Evolutionary conservation across 345 rosid species (phyloP).

Genomic region (Laguncularia racemosa): DNA sequence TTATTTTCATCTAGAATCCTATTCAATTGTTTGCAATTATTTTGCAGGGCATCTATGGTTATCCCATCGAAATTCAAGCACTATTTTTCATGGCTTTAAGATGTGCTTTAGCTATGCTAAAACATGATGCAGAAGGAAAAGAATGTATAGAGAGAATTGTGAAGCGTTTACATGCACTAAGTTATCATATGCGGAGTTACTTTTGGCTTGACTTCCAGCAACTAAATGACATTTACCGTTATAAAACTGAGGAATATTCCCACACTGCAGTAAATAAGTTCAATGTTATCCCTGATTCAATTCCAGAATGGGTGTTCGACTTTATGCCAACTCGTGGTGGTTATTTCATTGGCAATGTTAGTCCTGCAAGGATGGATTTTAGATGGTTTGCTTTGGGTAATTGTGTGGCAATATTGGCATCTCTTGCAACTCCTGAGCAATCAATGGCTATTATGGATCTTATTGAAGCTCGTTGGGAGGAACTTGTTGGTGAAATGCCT

Average conservation of each 20-base stretch:
- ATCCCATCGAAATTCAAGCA: conserved; percentile 82
- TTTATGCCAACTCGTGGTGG: conserved; percentile 61
- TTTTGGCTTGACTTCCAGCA: conserved; percentile 67
- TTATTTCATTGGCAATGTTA: conserved; percentile 58
- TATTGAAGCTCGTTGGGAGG: conserved; percentile 67
- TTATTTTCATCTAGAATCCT: background rate
- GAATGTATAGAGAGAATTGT: conserved; percentile 48
- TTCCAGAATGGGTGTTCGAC: conserved; percentile 64
- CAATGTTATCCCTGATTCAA: conserved; percentile 65
- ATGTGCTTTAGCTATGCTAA: conserved; percentile 50
- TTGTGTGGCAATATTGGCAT: conserved; percentile 44
- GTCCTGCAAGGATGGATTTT: conserved; percentile 73
- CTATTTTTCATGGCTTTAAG: conserved; percentile 77
- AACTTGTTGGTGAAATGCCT: conserved; percentile 68
- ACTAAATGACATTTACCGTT: conserved; percentile 59
- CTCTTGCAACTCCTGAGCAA: conserved; percentile 57
- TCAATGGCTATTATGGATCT: conserved; percentile 66
- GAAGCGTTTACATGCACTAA: conserved; percentile 49
- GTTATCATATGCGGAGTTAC: conserved; percentile 54
- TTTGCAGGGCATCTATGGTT: conserved; percentile 69
- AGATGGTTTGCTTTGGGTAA: conserved; percentile 62
- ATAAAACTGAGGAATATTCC: conserved; percentile 67
- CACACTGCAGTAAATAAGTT: conserved; percentile 70
- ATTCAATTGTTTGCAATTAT: conserved; percentile 3
- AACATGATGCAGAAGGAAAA: conserved; percentile 62